Base-by-base conservation (phyloP, 208 protist species). In the Leishmania braziliensis region DNA sequence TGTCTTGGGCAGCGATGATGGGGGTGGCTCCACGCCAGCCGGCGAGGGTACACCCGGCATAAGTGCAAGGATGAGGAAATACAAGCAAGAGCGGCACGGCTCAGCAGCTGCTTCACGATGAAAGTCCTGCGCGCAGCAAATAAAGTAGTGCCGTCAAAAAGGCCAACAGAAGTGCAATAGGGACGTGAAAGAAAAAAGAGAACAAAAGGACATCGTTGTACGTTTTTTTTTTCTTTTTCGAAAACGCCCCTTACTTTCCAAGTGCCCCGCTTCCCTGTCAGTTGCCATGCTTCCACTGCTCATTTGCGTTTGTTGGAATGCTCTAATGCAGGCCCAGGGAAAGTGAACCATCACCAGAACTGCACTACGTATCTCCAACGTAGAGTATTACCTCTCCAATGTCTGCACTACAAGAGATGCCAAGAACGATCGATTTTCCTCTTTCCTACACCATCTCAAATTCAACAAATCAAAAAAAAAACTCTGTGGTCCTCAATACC, bases 1-100 rank as follows among this genome's bases (percentile, higher is more conserved):
- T 75, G 73, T 85, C 77, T 75, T 83, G 74, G 51, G 75, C 54
- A 16, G 23, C 66, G 12, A 83, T 68, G 20, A 58, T 12, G 39
- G 9, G 14, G 1, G 20, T 29, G 14, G 56, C 72, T 62, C 46
- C 16, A 60, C 4, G n/a, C 6, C 53, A 36, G 29, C 53, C n/a
- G 50, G 51, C 72, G 48, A 43, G n/a, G 18, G 29, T 2, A 3
- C n/a, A 23, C 51, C 16, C 23, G 0, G 68, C 39, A 72, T 72
- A 39, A 72, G 39, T 26, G 8, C 6, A 39, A 80, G 23, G 20
- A n/a, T 4, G 43, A 72, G 5, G 53, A 8, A 33, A 75, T 3
- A 66, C 68, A 48, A 68, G 29, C 60, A 62, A 75, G 39, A 50
- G 18, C 8, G 29, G 0, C 10, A 46, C 58, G 26, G 58, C 58